These are phyloP conservation scores for Pseudevernia furfuracea DNA, from an alignment of 495 filamentous ascomycete genomes.

Conservation along the genomic window DNA sequence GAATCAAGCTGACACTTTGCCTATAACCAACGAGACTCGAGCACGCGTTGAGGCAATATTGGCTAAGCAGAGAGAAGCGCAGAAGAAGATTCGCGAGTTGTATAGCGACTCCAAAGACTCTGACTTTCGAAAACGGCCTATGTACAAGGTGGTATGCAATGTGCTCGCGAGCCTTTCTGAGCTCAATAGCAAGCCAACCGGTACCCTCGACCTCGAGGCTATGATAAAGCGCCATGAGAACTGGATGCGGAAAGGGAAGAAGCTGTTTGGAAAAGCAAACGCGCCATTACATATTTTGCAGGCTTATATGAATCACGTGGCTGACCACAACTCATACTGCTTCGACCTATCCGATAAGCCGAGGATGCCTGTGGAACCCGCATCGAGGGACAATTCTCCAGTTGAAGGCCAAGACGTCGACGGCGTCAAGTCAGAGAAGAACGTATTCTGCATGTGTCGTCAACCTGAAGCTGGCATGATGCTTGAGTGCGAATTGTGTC, in stretches of 20 bases:
- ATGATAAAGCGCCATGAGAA: conserved; percentile 95
- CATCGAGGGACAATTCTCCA: conserved; percentile 76
- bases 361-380: conserved; percentile 82
- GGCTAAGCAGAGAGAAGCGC: conserved; percentile 91
- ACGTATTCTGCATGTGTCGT: conserved; percentile 97
- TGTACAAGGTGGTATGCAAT: conserved; percentile 83
- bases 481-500: conserved; percentile 97
- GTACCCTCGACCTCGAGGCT: conserved; percentile 87
- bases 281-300: conserved; percentile 91
- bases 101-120: conserved; percentile 67
- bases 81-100: conserved; percentile 72
- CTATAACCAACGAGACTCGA: conserved; percentile 74
- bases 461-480: conserved; percentile 94
- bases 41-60: conserved; percentile 83
- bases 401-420: conserved; percentile 51
- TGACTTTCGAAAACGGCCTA: conserved; percentile 72
- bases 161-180: conserved; percentile 80
- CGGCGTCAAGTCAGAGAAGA: conserved; percentile 47
- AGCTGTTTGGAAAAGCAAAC: conserved; percentile 97
- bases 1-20: conserved; percentile 63
- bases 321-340: conserved; percentile 78
- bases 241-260: conserved; percentile 98
- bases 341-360: conserved; percentile 90
- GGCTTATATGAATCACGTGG: conserved; percentile 88
- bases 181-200: conserved; percentile 82